Base-by-base conservation (phyloP, 192 early-diverging fungal genomes). In the Coemansia sp. region DNA sequence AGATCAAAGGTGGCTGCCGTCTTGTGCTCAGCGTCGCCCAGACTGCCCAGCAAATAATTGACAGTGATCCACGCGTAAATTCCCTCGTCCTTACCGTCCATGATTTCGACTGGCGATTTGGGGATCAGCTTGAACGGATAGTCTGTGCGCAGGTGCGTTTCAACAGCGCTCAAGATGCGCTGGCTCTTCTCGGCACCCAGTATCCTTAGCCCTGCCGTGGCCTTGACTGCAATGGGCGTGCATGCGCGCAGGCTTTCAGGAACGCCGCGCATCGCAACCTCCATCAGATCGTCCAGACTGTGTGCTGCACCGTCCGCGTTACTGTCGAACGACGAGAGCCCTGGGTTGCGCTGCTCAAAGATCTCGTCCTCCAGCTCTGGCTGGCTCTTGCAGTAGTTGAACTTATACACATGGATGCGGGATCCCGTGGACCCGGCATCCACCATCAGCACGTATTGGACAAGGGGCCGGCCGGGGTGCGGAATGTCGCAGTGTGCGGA, bases 41-140 rank as follows among this genome's bases (percentile, higher is more conserved):
- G 84, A 21, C 77, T 79, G 21, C 84, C 72, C 30, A 95, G 83
- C 8, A 99, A 79, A 64, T 93, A 96, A 77, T 99, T 99, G 23
- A 96, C 92, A 0, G 96, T 99, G 52, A 99, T 93, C 96, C 96
- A 99, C 33, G 95, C 95, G 79, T 89, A 99, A n/a, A 97, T 89
- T 45, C 95, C 96, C 87, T 99, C 97, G 73, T 97, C 93, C 45
- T 81, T 86, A n/a, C 97, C 97, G 31, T 92, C 91, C 97, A 99
- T 99, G 63, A 99, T 89, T 13, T 75, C 88, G 7, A 99, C 91
- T 8, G 90, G 93, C 39, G 86, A 74, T 0, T 85, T 81, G 57
- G 85, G 81, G 18, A 89, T 71, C 5, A 96, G 84, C 20, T 82
- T 87, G 78, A 97, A 99, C 31, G 91, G 93, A 65, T 95, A 99